Evolutionary conservation across 257 asterid species (phyloP).

Genomic region (Solanum pinnatisectum): DNA sequence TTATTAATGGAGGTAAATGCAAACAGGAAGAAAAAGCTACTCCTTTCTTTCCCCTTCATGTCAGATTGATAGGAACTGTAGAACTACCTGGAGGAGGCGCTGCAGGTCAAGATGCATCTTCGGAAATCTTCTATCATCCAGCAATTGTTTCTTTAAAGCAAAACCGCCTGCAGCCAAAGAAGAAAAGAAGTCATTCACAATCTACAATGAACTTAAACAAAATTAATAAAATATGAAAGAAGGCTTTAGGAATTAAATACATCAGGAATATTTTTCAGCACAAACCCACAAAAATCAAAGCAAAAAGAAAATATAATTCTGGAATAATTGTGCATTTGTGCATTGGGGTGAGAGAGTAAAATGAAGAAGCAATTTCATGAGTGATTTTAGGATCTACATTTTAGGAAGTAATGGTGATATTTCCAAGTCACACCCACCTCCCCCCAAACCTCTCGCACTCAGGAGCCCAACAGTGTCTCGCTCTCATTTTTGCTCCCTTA

Average conservation of each 20-base stretch:
- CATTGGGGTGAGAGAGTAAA: background rate
- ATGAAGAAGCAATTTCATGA: background rate
- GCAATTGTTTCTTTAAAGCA: conserved; percentile 79
- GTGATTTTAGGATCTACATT: background rate
- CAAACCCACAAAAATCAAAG: background rate
- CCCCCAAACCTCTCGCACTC: background rate
- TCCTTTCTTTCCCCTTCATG: background rate
- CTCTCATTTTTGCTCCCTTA: background rate
- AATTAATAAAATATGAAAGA: background rate
- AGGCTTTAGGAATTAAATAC: background rate
- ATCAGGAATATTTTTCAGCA: background rate
- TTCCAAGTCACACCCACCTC: background rate
- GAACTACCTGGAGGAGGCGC: conserved; percentile 82
- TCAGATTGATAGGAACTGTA: background rate
- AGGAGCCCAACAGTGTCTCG: background rate
- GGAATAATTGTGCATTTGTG: background rate
- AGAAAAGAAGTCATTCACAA: background rate
- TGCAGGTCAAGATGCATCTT: conserved; percentile 92
- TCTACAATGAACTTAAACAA: background rate
- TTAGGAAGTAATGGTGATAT: background rate
- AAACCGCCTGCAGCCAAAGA: conserved; percentile 56
- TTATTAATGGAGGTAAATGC: background rate
- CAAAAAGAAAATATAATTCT: background rate
- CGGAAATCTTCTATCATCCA: conserved; percentile 81
- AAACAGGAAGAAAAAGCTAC: background rate